These are phyloP conservation scores for Penicillium fuscoglaucum DNA, from an alignment of 2,329 filamentous ascomycete species.

Conservation along the genomic window DNA sequence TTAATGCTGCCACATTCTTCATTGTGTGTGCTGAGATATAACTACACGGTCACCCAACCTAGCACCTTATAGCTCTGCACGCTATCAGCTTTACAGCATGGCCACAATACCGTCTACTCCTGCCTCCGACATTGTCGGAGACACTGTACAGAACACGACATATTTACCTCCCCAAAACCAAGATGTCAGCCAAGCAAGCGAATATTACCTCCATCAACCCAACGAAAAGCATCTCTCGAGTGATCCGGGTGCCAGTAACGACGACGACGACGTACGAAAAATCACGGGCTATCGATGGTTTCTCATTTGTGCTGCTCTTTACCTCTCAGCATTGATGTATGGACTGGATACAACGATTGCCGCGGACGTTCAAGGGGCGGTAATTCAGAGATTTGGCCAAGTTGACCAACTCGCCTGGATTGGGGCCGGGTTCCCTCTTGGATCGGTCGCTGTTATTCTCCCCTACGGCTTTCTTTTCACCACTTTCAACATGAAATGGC, in stretches of 20 bases:
- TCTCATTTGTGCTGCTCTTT: constrained; percentile 27
- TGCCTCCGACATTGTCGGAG: background rate
- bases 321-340: constrained; percentile 42
- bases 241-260: background rate
- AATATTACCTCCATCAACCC: background rate
- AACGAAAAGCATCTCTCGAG: background rate
- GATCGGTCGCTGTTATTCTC: constrained; percentile 43
- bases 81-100: background rate
- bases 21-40: background rate
- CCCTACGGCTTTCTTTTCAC: constrained; percentile 41
- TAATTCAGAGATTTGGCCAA: constrained; percentile 42
- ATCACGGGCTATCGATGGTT: constrained; percentile 14
- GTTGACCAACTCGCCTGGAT: constrained; percentile 48
- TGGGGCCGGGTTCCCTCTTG: constrained; percentile 45
- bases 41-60: background rate
- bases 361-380: constrained; percentile 49
- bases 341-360: constrained; percentile 51
- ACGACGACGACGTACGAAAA: background rate
- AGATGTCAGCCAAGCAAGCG: background rate
- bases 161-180: background rate
- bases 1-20: background rate
- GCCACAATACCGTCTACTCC: background rate
- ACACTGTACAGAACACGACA: no score
- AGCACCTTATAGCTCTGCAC: background rate
- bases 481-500: constrained; percentile 49